Percentiles rank a stretch among this genome's conserved stretches.
These are phyloP conservation scores for Petunia hybrid DNA, from an alignment of 305 asterid genomes.

Conservation along the genomic window DNA sequence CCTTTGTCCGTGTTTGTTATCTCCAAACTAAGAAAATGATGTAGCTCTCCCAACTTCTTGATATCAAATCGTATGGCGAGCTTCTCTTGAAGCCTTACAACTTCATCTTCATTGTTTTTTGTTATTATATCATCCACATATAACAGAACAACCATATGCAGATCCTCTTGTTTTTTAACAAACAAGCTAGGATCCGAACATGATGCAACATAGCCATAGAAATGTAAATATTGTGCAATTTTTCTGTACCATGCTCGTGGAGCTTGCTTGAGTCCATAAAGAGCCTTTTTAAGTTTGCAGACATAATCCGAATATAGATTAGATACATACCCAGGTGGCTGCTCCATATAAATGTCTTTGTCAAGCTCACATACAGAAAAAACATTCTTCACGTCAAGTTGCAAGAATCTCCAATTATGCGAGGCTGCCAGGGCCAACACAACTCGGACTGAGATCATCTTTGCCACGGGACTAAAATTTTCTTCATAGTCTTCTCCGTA, in stretches of 20 bases:
- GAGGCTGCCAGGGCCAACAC: background rate
- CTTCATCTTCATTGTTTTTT: background rate
- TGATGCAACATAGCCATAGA: background rate
- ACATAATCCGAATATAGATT: background rate
- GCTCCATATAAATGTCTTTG: constrained; percentile 9
- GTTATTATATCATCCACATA: background rate
- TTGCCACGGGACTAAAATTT: background rate
- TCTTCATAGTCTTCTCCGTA: constrained; percentile 16
- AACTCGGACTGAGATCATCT: background rate
- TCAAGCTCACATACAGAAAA: background rate
- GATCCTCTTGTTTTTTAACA: background rate
- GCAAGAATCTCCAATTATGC: background rate
- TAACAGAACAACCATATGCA: background rate
- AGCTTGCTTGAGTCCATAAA: background rate
- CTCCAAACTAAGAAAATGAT: constrained; percentile 26
- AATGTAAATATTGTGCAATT: background rate
- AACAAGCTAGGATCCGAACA: background rate
- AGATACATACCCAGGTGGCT: background rate
- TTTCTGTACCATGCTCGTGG: background rate
- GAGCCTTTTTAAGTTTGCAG: background rate
- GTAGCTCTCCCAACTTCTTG: constrained; percentile 1
- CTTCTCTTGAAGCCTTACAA: background rate
- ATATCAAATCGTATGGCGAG: background rate
- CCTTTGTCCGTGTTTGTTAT: background rate
- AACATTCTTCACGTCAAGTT: background rate